These are phyloP conservation scores for Claviceps sp. DNA, from an alignment of 2,329 filamentous ascomycete genomes.

Conservation along the genomic window DNA sequence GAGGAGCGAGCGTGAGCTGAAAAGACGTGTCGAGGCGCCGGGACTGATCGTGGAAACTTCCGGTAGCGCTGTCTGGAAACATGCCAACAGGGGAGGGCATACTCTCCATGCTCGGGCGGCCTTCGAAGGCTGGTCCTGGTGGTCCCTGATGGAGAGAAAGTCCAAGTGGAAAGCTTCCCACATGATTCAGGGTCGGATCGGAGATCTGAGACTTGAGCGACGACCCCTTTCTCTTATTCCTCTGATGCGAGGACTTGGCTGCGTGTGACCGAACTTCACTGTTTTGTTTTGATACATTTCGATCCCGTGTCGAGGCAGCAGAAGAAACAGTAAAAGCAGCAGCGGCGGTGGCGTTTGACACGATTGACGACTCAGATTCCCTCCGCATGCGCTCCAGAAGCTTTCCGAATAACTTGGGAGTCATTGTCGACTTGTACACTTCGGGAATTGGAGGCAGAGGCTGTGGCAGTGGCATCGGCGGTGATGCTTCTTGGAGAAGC, in stretches of 20 bases:
- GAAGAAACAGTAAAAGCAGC: background rate
- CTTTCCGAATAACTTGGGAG: slow-evolving; percentile 15
- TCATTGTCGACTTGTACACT: slow-evolving; percentile 11
- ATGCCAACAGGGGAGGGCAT: background rate
- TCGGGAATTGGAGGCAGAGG: slow-evolving; percentile 22
- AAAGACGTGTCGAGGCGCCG: background rate
- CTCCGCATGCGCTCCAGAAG: slow-evolving; percentile 16
- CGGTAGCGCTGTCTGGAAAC: too few species aligned
- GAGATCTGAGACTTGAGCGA: slow-evolving; percentile 14
- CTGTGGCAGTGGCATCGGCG: background rate
- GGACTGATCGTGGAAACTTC: too few species aligned
- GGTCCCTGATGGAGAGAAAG: background rate
- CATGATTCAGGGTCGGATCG: slow-evolving; percentile 9
- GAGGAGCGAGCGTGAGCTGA: slow-evolving; percentile 4
- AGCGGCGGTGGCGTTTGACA: background rate
- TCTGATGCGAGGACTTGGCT: background rate
- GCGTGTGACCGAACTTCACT: background rate
- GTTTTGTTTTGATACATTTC: background rate
- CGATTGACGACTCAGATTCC: slow-evolving; percentile 7
- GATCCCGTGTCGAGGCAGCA: background rate
- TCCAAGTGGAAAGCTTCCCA: background rate
- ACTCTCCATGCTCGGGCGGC: background rate
- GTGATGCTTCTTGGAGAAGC: slow-evolving; percentile 8
- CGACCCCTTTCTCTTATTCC: slow-evolving; percentile 6
- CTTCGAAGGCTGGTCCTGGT: background rate